Percentiles rank a stretch among this genome's conserved stretches.
These are phyloP conservation scores for Babesia microti DNA, from an alignment of 169 alveolate genomes.

Conservation along the genomic window DNA sequence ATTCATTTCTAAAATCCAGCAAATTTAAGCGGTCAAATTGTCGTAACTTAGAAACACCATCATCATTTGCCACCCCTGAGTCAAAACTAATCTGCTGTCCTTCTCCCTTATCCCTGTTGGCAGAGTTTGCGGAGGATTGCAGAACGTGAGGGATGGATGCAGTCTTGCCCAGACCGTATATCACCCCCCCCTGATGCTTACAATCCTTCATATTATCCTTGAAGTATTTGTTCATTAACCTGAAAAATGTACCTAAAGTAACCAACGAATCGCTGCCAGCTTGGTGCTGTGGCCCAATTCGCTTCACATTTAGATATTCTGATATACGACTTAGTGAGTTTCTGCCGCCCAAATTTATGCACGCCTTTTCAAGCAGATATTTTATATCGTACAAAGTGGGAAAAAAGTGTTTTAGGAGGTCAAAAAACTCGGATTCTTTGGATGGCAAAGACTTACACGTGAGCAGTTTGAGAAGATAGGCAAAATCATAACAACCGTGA, in stretches of 20 bases:
- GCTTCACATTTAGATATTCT: conserved; percentile 69
- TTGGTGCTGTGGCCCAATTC: conserved; percentile 94
- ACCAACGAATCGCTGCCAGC: conserved; percentile 97
- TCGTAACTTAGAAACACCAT: no score
- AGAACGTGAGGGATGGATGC: conserved; percentile 12
- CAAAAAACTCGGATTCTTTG: conserved; percentile 81
- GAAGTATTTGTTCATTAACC: conserved; percentile 71
- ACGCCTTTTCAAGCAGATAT: conserved; percentile 74
- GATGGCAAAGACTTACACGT: conserved; percentile 83
- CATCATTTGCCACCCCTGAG: no score
- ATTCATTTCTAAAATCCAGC: no score
- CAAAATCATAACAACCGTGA: conserved; percentile 97
- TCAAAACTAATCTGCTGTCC: no score
- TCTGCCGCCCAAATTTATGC: conserved; percentile 63
- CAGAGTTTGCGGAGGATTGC: no score
- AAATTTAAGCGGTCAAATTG: no score
- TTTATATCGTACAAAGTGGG: conserved; percentile 92
- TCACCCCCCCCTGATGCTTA: conserved; percentile 62
- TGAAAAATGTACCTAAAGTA: conserved; percentile 87
- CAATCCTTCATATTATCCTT: conserved; percentile 70
- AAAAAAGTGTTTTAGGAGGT: conserved; percentile 77
- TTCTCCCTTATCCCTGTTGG: no score
- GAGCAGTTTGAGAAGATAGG: conserved; percentile 83
- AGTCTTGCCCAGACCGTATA: conserved; percentile 72
- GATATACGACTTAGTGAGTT: conserved; percentile 73